Conservation (phyloP, 2,329 filamentous ascomycete genomes). For the Fusarium torreyae region DNA sequence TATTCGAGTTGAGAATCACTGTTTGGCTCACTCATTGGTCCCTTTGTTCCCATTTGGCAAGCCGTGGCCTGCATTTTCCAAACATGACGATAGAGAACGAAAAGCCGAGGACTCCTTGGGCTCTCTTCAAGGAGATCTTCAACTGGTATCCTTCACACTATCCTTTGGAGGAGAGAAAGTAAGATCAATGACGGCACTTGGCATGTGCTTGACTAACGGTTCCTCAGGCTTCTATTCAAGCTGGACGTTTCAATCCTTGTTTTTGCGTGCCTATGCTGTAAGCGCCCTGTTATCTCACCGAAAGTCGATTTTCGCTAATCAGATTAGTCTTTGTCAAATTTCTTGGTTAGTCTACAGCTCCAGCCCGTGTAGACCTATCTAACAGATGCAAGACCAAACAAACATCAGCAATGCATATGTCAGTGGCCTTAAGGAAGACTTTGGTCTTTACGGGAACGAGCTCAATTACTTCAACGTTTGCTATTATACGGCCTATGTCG, state of each 20-base stretch:
- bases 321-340: not conserved
- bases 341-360: not conserved
- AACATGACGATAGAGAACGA: not conserved
- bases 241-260: not conserved
- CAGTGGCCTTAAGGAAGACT: conserved; percentile 55
- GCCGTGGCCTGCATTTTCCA: too few species aligned
- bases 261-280: not conserved
- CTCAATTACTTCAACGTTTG: conserved; percentile 44
- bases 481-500: conserved; percentile 40
- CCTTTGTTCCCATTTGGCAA: too few species aligned
- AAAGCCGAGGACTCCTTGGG: not conserved
- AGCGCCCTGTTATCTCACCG: not conserved
- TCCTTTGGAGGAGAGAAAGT: conserved; percentile 44
- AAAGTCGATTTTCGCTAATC: not conserved
- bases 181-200: not conserved
- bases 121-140: conserved; percentile 9
- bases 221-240: not conserved
- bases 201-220: not conserved
- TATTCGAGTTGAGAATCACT: too few species aligned
- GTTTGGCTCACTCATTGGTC: too few species aligned
- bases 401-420: conserved; percentile 57
- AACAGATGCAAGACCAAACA: conserved; percentile 33
- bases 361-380: not conserved
- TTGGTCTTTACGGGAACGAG: conserved; percentile 54
- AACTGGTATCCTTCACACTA: conserved; percentile 45